A percentile compares a stretch with the other conserved stretches of the same genome.
Evolutionary conservation across 495 filamentous ascomycete species (phyloP).

Genomic region (Penicillium psychrofluorescens): DNA sequence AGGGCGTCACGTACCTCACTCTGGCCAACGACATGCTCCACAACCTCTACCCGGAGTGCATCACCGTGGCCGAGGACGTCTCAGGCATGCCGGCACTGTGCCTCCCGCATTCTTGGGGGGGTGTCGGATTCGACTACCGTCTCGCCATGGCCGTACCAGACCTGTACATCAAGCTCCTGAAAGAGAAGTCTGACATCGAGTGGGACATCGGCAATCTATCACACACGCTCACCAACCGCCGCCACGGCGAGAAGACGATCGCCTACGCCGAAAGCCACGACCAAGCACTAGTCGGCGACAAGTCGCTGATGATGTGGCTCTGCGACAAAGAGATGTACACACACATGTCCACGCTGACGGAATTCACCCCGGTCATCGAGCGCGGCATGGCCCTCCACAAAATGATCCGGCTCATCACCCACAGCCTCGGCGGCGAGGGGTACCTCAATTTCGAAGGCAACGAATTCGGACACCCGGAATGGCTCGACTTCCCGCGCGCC

Average conservation of each 20-base stretch:
- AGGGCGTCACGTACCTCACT: constrained; percentile 93
- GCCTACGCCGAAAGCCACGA: constrained; percentile 96
- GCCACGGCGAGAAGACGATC: constrained; percentile 97
- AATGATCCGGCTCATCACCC: constrained; percentile 91
- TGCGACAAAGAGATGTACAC: constrained; percentile 97
- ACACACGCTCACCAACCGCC: constrained; percentile 82
- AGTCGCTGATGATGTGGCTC: constrained; percentile 93
- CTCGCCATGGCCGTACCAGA: constrained; percentile 97
- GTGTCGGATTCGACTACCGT: constrained; percentile 94
- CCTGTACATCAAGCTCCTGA: constrained; percentile 97
- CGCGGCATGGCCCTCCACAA: constrained; percentile 91
- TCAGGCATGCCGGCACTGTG: constrained; percentile 97
- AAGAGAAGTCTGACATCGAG: constrained; percentile 83
- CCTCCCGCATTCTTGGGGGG: constrained; percentile 74
- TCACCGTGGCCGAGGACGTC: constrained; percentile 95
- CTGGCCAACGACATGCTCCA: constrained; percentile 96
- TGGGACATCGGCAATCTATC: constrained; percentile 87
- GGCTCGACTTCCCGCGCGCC: constrained; percentile 95
- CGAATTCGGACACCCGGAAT: constrained; percentile 97
- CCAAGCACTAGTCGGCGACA: constrained; percentile 98
- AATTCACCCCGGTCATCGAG: constrained; percentile 83
- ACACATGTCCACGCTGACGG: constrained; percentile 82
- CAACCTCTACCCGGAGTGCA: constrained; percentile 70
- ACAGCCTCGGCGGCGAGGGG: constrained; percentile 90
- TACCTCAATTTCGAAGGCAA: constrained; percentile 99